phyloP scores from a whole-genome alignment of 495 filamentous ascomycete genomes.

The Penicillium flavigenum region DNA sequence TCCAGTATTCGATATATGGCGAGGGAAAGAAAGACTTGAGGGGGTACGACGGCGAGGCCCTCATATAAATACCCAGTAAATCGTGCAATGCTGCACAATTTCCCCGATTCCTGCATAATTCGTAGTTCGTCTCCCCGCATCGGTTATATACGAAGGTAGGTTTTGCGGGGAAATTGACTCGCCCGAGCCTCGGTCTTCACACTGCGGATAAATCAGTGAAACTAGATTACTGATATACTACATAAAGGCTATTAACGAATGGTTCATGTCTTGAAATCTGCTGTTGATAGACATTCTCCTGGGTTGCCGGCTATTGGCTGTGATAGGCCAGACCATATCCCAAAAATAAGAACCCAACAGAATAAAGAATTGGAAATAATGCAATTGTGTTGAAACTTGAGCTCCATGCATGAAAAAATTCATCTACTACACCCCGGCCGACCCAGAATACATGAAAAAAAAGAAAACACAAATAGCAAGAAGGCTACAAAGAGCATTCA shows the following conservation, averaged over 20 bases:
- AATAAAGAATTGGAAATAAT: background rate
- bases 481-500: slow-evolving; percentile 27
- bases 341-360: background rate
- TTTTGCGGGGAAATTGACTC: slow-evolving; percentile 22
- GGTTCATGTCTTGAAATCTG: background rate
- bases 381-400: slow-evolving; percentile 9
- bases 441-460: slow-evolving; percentile 16
- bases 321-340: background rate
- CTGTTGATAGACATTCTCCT: too few relatives aligned
- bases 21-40: background rate
- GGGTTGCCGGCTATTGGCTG: too few relatives aligned
- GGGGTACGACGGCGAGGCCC: background rate
- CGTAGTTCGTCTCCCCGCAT: slow-evolving; percentile 24
- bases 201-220: background rate
- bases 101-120: background rate
- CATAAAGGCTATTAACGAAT: background rate
- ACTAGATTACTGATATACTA: background rate
- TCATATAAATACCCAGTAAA: background rate
- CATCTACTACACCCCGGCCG: slow-evolving; percentile 22
- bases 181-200: slow-evolving; percentile 5
- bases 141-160: slow-evolving; percentile 18
- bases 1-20: background rate
- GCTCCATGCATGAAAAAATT: slow-evolving; percentile 12
- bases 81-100: background rate
- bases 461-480: slow-evolving; percentile 12